phyloP scores from a whole-genome alignment of 352 stramenopile species.

The Globisporangium apiculatum region DNA sequence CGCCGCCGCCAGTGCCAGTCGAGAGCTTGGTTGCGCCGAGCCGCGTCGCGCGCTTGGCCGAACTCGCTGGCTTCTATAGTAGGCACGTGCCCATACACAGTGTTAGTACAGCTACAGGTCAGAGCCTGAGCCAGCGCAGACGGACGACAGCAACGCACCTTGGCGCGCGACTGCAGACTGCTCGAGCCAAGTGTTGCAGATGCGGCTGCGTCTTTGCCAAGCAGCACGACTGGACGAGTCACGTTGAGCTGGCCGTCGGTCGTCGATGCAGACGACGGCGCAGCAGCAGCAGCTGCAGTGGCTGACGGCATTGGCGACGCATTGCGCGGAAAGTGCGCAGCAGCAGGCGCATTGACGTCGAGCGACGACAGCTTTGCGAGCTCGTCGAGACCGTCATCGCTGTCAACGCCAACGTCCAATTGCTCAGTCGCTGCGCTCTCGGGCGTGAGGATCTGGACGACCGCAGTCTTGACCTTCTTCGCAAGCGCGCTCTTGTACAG shows the following conservation, averaged over 20 bases:
- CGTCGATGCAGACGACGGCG: slow-evolving; percentile 11
- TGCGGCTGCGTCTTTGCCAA: slow-evolving; percentile 49
- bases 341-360: slow-evolving; percentile 18
- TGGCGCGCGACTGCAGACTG: slow-evolving; percentile 52
- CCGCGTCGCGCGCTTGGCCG: slow-evolving; percentile 49
- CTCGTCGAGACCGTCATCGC: slow-evolving; percentile 66
- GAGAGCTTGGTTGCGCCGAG: slow-evolving; percentile 76
- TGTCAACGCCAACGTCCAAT: slow-evolving; percentile 17
- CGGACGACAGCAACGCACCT: slow-evolving; percentile 4
- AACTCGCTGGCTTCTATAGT: slow-evolving; percentile 23
- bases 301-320: not conserved
- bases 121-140: too few relatives aligned
- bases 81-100: too few relatives aligned
- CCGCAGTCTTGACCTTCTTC: slow-evolving; percentile 80
- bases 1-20: slow-evolving; percentile 27
- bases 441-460: slow-evolving; percentile 38
- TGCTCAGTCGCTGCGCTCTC: slow-evolving; percentile 30
- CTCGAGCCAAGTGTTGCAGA: slow-evolving; percentile 29
- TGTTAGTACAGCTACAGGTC: too few relatives aligned
- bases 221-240: slow-evolving; percentile 64
- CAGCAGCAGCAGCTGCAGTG: not conserved
- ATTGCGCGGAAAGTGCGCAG: slow-evolving; percentile 46
- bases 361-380: slow-evolving; percentile 69
- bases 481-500: slow-evolving; percentile 81
- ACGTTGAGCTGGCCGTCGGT: slow-evolving; percentile 38